Evolutionary conservation across 2,329 filamentous ascomycete genomes (phyloP), one percentile per base, ranked within the genome.

Genomic region (Leptographium radiaticola): DNA sequence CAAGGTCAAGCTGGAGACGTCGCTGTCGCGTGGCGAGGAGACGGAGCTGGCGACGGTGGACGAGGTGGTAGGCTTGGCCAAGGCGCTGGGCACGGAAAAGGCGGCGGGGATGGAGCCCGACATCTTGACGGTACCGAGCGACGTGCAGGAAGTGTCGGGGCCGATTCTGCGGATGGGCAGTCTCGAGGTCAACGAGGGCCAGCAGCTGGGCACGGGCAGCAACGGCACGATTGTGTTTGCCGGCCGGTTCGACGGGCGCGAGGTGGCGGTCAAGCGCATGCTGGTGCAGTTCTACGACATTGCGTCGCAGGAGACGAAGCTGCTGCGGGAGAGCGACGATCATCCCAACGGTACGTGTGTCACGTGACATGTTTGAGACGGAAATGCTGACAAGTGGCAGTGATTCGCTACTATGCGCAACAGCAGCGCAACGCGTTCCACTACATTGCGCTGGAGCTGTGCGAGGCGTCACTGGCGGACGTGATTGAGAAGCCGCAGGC

Each of bases 181-280:
- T 54, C 76, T 86, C 2, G 77, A 83, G 60, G 81, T 85, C 52
- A 76, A 84, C 58, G 76, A 77, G 46, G 76, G 83, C 47, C 72
- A 77, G 61, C 77, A 83, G 58, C 72, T 86, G 34, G 82, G 82
- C 25, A 84, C 88, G 56, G 93, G 93, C 53, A 97, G 91, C 67
- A 95, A 96, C 64, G 93, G 93, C n/a, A 98, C 93, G 0, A 83
- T 94, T 52, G 93, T 98, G 0, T 97, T 93, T 67, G 85, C 88
- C 49, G 93, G 93, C n/a, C 87, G 84, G 53, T 97, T 95, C 66
- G 93, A 95, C 66, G 89, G 89, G 30, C 84, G 90, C 51, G 86
- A 90, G 46, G 91, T 98, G 31, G 93, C 93, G 1, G 89, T 98
- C 49, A 98, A 98, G 74, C 83, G 93, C 38, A 95, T 98, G 89